Conservation (phyloP, 1,284 basidiomycete species). For the Malassezia slooffiae region DNA sequence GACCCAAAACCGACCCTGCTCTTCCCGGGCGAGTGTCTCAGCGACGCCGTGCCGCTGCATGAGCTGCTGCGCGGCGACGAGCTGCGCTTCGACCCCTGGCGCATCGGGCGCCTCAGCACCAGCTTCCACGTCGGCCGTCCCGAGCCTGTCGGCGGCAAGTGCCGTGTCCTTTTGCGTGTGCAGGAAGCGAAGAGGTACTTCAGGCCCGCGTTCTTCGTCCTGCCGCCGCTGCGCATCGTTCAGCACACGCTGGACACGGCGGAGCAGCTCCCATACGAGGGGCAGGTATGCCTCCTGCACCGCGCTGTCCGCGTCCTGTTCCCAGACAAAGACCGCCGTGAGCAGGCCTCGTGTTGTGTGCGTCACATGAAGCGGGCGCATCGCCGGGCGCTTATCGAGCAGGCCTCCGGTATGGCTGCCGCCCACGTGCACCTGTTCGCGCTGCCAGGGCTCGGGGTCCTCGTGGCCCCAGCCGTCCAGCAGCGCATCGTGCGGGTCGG, state of each 20-base stretch:
- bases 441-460: slow-evolving; percentile 3
- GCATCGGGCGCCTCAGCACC: no score
- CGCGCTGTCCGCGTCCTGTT: not conserved
- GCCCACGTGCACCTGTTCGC: not conserved
- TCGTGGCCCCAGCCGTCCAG: slow-evolving; percentile 16
- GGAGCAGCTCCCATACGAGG: slow-evolving; percentile 6
- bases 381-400: not conserved
- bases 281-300: slow-evolving; percentile 1
- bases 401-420: not conserved
- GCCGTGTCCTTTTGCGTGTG: slow-evolving; percentile 3
- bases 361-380: not conserved
- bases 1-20: slow-evolving; percentile 9
- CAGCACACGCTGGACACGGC: slow-evolving; percentile 8
- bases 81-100: slow-evolving; percentile 8
- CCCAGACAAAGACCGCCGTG: slow-evolving; percentile 9
- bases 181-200: not conserved
- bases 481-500: slow-evolving; percentile 2
- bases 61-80: slow-evolving; percentile 3
- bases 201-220: not conserved
- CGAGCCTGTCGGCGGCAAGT: not conserved
- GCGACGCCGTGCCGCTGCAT: slow-evolving; percentile 3
- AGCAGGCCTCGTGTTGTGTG: slow-evolving; percentile 10
- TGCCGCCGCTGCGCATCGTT: slow-evolving; percentile 6
- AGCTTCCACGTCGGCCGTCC: no score
- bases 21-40: slow-evolving; percentile 9